Conservation (phyloP, 2,329 filamentous ascomycete genomes). For the Ophidiomyces ophidiicola region DNA sequence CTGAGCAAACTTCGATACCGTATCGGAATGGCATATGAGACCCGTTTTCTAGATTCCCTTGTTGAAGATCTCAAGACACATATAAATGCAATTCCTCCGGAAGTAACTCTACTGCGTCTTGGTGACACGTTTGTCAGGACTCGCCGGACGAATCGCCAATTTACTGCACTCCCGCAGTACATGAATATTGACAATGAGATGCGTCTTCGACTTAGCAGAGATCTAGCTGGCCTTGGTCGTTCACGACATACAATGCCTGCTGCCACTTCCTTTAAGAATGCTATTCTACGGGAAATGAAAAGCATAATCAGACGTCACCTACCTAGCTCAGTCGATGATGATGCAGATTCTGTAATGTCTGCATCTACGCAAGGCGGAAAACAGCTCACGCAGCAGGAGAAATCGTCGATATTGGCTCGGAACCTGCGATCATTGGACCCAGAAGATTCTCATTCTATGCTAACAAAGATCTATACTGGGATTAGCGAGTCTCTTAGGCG, state of each 20-base stretch:
- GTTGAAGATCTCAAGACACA: conserved; percentile 72
- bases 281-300: conserved; percentile 74
- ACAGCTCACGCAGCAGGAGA: conserved; percentile 68
- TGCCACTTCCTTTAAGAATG: conserved; percentile 71
- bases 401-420: conserved; percentile 73
- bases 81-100: conserved; percentile 55
- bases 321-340: conserved; percentile 87
- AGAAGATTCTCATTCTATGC: conserved; percentile 70
- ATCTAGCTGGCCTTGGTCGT: conserved; percentile 66
- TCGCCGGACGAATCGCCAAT: conserved; percentile 54
- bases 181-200: conserved; percentile 59
- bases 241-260: conserved; percentile 70
- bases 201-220: conserved; percentile 55
- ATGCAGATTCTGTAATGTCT: conserved; percentile 80
- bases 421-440: conserved; percentile 76
- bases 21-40: conserved; percentile 78
- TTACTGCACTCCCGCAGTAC: conserved; percentile 63
- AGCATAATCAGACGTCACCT: conserved; percentile 71
- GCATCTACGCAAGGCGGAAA: conserved; percentile 63
- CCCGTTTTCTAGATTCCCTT: conserved; percentile 63
- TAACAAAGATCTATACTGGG: conserved; percentile 71
- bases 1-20: conserved; percentile 62
- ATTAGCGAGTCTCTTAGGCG: conserved; percentile 78
- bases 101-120: conserved; percentile 75
- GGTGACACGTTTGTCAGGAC: conserved; percentile 61